phyloP scores from a whole-genome alignment of 2,329 filamentous ascomycete species.

The Penicillium sp. region DNA sequence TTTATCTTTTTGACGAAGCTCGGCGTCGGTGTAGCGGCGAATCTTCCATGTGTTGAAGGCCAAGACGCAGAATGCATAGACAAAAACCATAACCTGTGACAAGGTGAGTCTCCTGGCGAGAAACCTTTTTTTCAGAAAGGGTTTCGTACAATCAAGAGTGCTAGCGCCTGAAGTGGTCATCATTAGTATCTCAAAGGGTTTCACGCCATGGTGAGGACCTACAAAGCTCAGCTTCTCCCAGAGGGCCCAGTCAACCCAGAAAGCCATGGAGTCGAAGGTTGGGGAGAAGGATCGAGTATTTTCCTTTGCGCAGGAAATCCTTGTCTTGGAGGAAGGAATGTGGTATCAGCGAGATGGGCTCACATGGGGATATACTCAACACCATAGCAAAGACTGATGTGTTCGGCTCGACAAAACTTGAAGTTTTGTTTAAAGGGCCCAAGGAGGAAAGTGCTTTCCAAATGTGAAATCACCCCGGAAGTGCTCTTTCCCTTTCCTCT shows the following conservation, averaged over 20 bases:
- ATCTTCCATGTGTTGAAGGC: conserved; percentile 50
- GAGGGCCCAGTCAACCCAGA: conserved; percentile 66
- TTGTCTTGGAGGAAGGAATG: no score
- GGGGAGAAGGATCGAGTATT: no score
- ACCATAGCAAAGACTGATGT: no score
- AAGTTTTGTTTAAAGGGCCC: no score
- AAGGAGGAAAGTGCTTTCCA: no score
- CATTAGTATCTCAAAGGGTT: conserved; percentile 10
- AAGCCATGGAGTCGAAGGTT: conserved; percentile 33
- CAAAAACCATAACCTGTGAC: conserved; percentile 56
- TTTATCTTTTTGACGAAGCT: conserved; percentile 57
- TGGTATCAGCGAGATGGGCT: no score
- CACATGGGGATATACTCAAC: no score
- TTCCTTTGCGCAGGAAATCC: no score
- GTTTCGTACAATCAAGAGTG: conserved; percentile 54
- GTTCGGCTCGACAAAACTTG: no score
- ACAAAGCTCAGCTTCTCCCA: conserved; percentile 93
- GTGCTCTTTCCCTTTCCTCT: no score
- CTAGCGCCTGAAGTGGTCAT: conserved; percentile 58
- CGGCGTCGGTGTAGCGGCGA: conserved; percentile 57
- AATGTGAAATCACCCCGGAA: no score
- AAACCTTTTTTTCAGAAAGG: neutral
- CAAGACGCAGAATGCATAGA: conserved; percentile 62
- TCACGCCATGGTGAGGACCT: conserved; percentile 37
- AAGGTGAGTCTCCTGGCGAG: conserved; percentile 22